Evolutionary conservation across 768 basidiomycete species (phyloP), one percentile per base, ranked within the genome.

Genomic region (Collybia mongolica): DNA sequence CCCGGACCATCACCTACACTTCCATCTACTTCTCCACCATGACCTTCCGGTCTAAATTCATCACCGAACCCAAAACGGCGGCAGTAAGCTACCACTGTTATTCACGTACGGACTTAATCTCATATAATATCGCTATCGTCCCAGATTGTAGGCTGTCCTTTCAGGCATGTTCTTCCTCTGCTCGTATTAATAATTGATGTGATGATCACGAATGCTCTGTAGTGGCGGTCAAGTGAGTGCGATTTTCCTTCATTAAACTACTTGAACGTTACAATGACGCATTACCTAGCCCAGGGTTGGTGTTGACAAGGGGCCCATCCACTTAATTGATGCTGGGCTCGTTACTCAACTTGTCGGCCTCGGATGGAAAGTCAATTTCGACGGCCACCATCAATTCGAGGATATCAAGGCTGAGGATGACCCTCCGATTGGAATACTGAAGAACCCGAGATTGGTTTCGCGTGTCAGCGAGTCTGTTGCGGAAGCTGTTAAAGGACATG

Each of bases 141-240:
- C 48, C 54, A 94, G 88, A 90, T 98, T 60, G 86, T 98, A 23
- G 93, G 92, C 22, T 97, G 94, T 72, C 95, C 95, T 14, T 97
- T 97, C 79, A 93, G 90, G 93, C 92, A 60, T 65, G 82, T 72
- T 55, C 53, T 39, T 39, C 40, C 50, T 26, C 7, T 26, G 7
- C 47, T 52, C 23, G 45, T 40, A 32, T 48, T 22, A 18, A 8
- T 5, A 44, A 43, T 29, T 32, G n/a, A 54, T 44, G 43, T 44
- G 46, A 40, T 32, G 2, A 32, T 44, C 41, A 15, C 44, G 46
- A 39, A 46, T 32, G 35, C 47, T 49, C 40, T 20, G 28, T 49
- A 87, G 86, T 56, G 87, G 85, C 48, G 84, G 84, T 51, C 84
- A 86, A 73, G 86, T 82, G 57, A 58, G 77, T 62, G 17, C 20